Evolutionary conservation across 345 rosid species (phyloP), one percentile per base, ranked within the genome.

Genomic region (Aquilaria sinensis): DNA sequence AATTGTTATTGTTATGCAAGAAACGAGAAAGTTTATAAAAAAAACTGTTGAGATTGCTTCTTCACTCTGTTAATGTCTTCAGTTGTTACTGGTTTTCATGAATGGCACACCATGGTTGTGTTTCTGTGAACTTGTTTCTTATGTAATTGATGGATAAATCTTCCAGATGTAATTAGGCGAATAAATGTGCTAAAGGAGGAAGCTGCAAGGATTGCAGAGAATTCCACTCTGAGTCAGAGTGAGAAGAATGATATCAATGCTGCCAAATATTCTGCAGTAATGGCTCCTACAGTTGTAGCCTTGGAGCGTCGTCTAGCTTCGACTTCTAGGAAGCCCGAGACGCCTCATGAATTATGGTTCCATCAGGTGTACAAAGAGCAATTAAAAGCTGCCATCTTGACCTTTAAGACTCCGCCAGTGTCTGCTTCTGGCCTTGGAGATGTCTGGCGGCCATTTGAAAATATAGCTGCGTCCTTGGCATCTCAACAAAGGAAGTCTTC

Each of bases 181-280:
- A 79, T 84, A 73, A 87, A 83, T 75, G 80, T 91, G 72, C 77
- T 91, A 54, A 88, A 83, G 75, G 97, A 86, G 76, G 97, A 91
- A 80, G 93, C 85, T 66, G 85, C 84, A 72, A 74, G 97, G 58
- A 86, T 86, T 73, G 85, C 90, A 10, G 97, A 86, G 71, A 88
- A 88, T 82, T 78, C 75, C n/a, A 88, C 97, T 67, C 77, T 91
- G 59, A 91, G 85, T 76, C 92, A 78, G 79, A 79, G 67, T 74
- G 97, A 91, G 83, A 91, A 91, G 72, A 88, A 74, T 69, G 83
- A 85, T 75, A 91, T 91, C 75, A 88, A 79, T 80, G 87, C 86
- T 74, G 94, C 96, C 51, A 88, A 83, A 66, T 91, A 88, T 76
- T 86, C 97, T 54, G 97, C 97, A 53, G 83, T 91, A 96, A 91